Evolutionary conservation across 306 rosid species (phyloP).

Genomic region (Rosa lucieae): DNA sequence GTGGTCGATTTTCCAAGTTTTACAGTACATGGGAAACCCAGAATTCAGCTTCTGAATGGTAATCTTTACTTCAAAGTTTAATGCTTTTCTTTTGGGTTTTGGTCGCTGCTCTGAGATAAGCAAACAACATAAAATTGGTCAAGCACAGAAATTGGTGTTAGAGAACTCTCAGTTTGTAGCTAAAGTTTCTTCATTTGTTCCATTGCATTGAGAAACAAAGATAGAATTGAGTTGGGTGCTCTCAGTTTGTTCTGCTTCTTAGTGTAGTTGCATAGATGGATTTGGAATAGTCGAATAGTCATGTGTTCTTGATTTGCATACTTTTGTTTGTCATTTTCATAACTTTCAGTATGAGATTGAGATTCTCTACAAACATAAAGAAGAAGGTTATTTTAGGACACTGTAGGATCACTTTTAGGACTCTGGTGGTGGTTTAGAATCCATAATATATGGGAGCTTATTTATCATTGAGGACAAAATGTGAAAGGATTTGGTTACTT

Average conservation of each 20-base stretch:
- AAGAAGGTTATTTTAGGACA: neutral
- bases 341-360: neutral
- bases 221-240: neutral
- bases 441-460: neutral
- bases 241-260: neutral
- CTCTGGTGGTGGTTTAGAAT: neutral
- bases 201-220: neutral
- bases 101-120: neutral
- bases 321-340: neutral
- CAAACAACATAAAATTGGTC: neutral
- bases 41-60: conserved; percentile 48
- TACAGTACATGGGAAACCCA: conserved; percentile 48
- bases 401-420: neutral
- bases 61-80: neutral
- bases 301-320: neutral
- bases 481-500: neutral
- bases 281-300: neutral
- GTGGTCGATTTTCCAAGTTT: conserved; percentile 59
- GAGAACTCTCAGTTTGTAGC: neutral
- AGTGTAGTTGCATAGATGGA: neutral
- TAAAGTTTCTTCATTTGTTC: neutral
- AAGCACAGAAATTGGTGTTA: neutral
- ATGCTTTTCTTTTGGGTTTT: neutral
- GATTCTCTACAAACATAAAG: neutral
- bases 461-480: neutral